phyloP scores from a whole-genome alignment of 441 rosid genomes.

The Metrosideros polymorpha region DNA sequence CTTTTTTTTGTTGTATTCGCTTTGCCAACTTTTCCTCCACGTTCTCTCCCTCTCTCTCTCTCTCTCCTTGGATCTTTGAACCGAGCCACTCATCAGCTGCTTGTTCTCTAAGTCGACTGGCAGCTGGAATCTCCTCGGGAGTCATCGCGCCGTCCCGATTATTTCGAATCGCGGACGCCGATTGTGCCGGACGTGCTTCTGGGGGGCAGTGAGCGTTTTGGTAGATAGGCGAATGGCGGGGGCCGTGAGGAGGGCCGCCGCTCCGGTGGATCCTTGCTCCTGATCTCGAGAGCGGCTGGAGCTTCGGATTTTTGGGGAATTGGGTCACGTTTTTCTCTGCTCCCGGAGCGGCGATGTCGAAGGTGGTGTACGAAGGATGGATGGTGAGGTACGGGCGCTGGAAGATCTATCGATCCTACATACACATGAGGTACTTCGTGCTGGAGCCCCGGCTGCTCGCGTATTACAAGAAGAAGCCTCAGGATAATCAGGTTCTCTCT shows the following conservation, averaged over 20 bases:
- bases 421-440: background rate
- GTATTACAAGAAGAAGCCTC: background rate
- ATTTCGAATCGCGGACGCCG: no score
- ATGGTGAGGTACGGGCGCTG: background rate
- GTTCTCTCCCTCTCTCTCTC: background rate
- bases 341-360: background rate
- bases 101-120: no score
- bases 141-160: no score
- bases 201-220: no score
- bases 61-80: background rate
- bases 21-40: no score
- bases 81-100: background rate
- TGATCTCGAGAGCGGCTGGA: background rate
- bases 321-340: background rate
- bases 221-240: no score
- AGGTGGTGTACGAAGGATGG: background rate
- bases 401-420: background rate
- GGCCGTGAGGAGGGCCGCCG: background rate
- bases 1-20: no score
- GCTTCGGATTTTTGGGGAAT: background rate
- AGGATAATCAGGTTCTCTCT: background rate
- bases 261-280: background rate
- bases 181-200: no score
- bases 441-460: background rate
- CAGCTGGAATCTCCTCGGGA: no score